These are phyloP conservation scores for Asterochloris sp. DNA, from an alignment of 139 green algal genomes.

Conservation along the genomic window DNA sequence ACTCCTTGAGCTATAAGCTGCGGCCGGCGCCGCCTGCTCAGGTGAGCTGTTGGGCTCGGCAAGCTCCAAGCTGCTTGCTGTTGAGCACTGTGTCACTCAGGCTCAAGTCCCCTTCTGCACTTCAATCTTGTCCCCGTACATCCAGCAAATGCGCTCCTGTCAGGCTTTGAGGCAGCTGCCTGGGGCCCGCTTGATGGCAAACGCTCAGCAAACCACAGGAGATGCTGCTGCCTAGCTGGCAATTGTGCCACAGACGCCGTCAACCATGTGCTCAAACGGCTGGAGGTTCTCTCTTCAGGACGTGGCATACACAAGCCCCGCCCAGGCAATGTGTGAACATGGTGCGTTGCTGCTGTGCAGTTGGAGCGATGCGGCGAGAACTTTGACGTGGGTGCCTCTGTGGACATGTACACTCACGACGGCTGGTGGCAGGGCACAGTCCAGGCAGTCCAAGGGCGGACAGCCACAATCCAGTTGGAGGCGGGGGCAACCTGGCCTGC, in stretches of 20 bases:
- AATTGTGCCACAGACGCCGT: background rate
- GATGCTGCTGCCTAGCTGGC: background rate
- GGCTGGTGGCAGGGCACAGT: slow-evolving; percentile 14
- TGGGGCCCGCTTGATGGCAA: background rate
- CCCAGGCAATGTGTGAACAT: too few relatives aligned
- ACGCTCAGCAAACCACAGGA: background rate
- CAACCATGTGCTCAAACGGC: background rate
- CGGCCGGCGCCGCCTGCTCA: slow-evolving; percentile 23
- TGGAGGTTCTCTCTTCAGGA: background rate
- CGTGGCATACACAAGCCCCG: too few relatives aligned
- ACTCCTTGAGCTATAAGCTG: slow-evolving; percentile 6
- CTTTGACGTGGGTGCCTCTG: background rate
- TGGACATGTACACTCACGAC: background rate
- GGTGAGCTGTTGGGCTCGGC: background rate
- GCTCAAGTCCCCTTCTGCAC: background rate
- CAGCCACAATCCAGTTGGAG: slow-evolving; percentile 23
- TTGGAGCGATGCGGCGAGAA: too few relatives aligned
- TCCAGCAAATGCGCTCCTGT: background rate
- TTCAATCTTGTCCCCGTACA: background rate
- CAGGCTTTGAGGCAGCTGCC: background rate
- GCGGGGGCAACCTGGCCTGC: slow-evolving; percentile 41
- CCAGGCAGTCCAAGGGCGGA: slow-evolving; percentile 15
- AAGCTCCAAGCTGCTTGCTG: background rate
- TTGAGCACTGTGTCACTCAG: too few relatives aligned
- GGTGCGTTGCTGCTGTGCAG: too few relatives aligned